Base-by-base conservation (phyloP, 352 stramenopile genomes). In the Phytophthora pisi region DNA sequence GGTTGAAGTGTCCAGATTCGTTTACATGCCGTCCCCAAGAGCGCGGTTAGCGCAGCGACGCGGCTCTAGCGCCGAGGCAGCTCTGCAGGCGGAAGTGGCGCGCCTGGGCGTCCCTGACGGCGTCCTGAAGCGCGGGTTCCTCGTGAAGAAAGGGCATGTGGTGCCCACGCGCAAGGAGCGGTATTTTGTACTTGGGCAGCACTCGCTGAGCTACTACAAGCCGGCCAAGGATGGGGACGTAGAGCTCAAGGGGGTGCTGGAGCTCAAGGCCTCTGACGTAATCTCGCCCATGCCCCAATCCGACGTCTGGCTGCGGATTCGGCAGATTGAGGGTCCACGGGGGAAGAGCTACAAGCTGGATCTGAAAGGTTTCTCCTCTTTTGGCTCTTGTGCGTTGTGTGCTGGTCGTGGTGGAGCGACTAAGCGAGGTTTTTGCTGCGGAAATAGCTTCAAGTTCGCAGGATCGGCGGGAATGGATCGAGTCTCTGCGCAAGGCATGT, bases 301-400 rank as follows among this genome's bases (percentile, higher is more conserved):
- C 7, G 78, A 86, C 51, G 59, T 77, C 52, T 92, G 84, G 84
- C 83, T 92, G 51, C 68, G 82, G 38, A 61, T 92, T 42, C 82
- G 85, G 20, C 86, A 92, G 66, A 75, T 68, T 31, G 54, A 67
- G 16, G 78, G 81, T 0, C 71, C 80, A 20, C 15, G 40, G 15
- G 71, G 78, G 11, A 90, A 90, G 63, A 70, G 49, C 53, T 92
- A 92, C 62, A 89, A 88, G 45, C 49, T 92, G 6, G 84, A 92
- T 40, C 68, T 92, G 5, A 88, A 85, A 80, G 83, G 83, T 91
- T 34, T 18, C 42, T 56, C 6, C 28, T 50, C 18, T 34, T n/a
- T 36, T 49, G 40, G 8, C 16, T 9, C 40, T 46, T 20, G 16
- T 4, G 15, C 3, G 9, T 38, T 59, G 8, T 11, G n/a, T 50